Conservation (phyloP, 345 rosid genomes). For the Noccaea caerulescens region DNA sequence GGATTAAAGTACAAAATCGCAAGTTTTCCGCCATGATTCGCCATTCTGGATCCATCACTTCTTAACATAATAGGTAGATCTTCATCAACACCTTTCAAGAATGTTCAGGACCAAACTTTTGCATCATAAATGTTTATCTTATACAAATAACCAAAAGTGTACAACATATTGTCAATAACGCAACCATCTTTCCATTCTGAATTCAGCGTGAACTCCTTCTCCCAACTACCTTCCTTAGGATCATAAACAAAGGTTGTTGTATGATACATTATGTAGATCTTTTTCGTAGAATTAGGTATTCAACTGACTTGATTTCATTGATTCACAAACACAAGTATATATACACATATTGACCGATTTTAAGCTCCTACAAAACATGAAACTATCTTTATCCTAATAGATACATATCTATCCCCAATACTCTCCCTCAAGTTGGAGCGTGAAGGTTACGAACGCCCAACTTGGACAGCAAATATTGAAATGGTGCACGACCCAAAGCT, state of each 20-base stretch:
- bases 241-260: slow-evolving; percentile 39
- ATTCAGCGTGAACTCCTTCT: slow-evolving; percentile 44
- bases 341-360: no score
- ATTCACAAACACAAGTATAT: no score
- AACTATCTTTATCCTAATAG: no score
- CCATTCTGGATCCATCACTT: neutral
- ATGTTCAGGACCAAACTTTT: slow-evolving; percentile 52
- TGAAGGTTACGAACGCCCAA: no score
- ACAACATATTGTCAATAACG: slow-evolving; percentile 62
- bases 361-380: no score
- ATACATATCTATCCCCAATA: no score
- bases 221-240: slow-evolving; percentile 53
- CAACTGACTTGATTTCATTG: no score
- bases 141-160: slow-evolving; percentile 65
- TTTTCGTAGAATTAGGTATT: neutral
- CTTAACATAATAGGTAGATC: slow-evolving; percentile 41
- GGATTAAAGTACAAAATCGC: slow-evolving; percentile 59
- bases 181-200: slow-evolving; percentile 65
- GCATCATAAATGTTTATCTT: slow-evolving; percentile 58
- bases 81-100: slow-evolving; percentile 55
- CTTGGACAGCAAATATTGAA: no score
- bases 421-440: no score
- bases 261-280: slow-evolving; percentile 1
- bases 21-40: slow-evolving; percentile 61
- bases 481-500: no score